A percentile compares a stretch with the other conserved stretches of the same genome.
Conservation (phyloP, 805 yeast genomes). For the Huiozyma sinensis region DNA sequence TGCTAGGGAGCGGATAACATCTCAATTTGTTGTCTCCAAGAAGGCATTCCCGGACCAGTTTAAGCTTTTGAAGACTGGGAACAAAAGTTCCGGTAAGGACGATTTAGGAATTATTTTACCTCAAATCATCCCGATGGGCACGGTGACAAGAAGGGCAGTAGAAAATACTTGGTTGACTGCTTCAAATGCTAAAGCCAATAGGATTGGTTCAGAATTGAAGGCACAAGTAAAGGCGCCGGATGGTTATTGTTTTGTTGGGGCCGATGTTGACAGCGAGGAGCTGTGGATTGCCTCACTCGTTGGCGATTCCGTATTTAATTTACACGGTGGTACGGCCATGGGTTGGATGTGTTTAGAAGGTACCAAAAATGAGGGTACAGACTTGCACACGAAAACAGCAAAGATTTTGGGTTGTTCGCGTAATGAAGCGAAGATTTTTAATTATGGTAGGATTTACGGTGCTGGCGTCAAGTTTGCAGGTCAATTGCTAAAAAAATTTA, state of each 20-base stretch:
- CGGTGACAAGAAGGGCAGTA: slow-evolving; percentile 90
- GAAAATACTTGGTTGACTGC: slow-evolving; percentile 98
- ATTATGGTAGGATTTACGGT: slow-evolving; percentile 95
- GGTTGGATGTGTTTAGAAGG: slow-evolving; percentile 99
- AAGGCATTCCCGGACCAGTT: slow-evolving; percentile 23
- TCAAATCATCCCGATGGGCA: slow-evolving; percentile 83
- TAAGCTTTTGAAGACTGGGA: slow-evolving; percentile 7
- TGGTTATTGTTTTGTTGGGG: slow-evolving; percentile 91
- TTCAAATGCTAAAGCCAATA: slow-evolving; percentile 73
- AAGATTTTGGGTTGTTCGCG: slow-evolving; percentile 78
- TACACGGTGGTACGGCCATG: slow-evolving; percentile 92
- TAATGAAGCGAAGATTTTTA: slow-evolving; percentile 88
- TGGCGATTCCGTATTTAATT: slow-evolving; percentile 80
- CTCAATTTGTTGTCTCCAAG: slow-evolving; percentile 73
- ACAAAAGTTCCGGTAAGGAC: slow-evolving; percentile 1
- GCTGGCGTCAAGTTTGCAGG: slow-evolving; percentile 92
- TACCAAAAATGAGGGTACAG: slow-evolving; percentile 82
- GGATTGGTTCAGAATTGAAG: slow-evolving; percentile 91
- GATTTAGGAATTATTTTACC: slow-evolving; percentile 73
- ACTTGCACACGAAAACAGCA: slow-evolving; percentile 90
- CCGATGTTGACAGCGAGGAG: slow-evolving; percentile 98
- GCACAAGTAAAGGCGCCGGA: slow-evolving; percentile 76
- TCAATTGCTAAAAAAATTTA: slow-evolving; percentile 71
- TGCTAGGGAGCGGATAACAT: slow-evolving; percentile 69
- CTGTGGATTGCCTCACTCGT: slow-evolving; percentile 94